phyloP scores from a whole-genome alignment of 306 rosid genomes.

The Malus sylvestris region DNA sequence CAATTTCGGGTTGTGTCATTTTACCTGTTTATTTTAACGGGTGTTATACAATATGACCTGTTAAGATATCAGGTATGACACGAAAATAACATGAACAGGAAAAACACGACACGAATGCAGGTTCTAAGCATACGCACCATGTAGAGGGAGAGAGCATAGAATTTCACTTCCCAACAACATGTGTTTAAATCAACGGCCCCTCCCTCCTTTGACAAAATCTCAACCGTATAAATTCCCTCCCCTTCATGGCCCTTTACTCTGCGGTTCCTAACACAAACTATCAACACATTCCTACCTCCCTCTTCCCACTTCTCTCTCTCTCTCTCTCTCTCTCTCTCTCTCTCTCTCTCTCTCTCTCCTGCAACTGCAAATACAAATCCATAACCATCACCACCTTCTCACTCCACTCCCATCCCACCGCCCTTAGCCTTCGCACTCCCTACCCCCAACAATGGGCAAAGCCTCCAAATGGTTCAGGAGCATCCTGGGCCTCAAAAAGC shows the following conservation, averaged over 20 bases:
- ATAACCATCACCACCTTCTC: not conserved
- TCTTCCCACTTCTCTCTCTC: not conserved
- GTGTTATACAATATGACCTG: no score
- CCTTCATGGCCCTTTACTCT: no score
- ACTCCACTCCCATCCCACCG: not conserved
- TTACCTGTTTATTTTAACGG: no score
- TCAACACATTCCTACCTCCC: not conserved
- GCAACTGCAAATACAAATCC: constrained; percentile 17
- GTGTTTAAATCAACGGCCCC: not conserved
- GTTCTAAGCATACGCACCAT: not conserved
- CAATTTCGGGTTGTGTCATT: no score
- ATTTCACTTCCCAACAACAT: not conserved
- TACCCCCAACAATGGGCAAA: constrained; percentile 48
- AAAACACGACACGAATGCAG: no score
- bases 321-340: not conserved
- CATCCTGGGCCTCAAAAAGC: constrained; percentile 40
- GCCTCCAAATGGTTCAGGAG: constrained; percentile 74
- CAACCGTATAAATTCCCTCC: constrained; percentile 3
- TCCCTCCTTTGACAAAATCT: not conserved
- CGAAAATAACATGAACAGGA: no score
- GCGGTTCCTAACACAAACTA: no score
- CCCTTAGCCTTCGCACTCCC: not conserved
- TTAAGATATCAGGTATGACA: no score
- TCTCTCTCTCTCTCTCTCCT: not conserved
- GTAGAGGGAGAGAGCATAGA: not conserved